Base-by-base conservation (phyloP, 441 rosid genomes). In the Pelargonium cotyledonis region DNA sequence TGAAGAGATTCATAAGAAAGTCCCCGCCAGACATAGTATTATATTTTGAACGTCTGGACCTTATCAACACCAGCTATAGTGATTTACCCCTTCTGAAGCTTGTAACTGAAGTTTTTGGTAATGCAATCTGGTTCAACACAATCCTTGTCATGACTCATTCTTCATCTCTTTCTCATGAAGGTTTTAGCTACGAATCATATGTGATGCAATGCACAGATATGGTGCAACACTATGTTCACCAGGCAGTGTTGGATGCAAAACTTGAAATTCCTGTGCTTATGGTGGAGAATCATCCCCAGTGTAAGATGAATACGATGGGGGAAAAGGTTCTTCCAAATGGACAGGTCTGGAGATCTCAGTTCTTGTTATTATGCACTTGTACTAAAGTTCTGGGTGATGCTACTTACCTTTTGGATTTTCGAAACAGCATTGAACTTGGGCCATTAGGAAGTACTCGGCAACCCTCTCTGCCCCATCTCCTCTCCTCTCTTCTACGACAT, bases 381-480 rank as follows among this genome's bases (percentile, higher is more conserved):
- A 86, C 82, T 74, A 94, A 91, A 83, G 85, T 88, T 77, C 95
- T 94, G 68, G 83, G 79, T 63, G 95, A 91, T 82, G 91, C 85
- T 41, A 91, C 80, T 53, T 67, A 77, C 66, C 79, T 89, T 38
- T 81, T 94, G 78, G 76, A 80, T 63, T 88, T 94, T 76, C 80
- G 70, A 77, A 87, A 80, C 69, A 79, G 88, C 84, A 81, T 90
- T 67, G 82, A 80, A 70, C 80, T 89, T 69, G 96, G 96, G 69
- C 85, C 84, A 68, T 67, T 80, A 55, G 74, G 80, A 74, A 76
- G 77, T 67, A 70, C 80, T 18, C 79, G 87, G 60, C 80, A 79
- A 72, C 96, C 92, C 72, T 91, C 99, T 72, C 79, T 94, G 72
- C 97, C 97, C 65, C 97, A 87, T 83, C 93, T 94, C 69, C 94